Evolutionary conservation across 805 yeast genomes (phyloP).

Genomic region (Citeromyces matritensis): DNA sequence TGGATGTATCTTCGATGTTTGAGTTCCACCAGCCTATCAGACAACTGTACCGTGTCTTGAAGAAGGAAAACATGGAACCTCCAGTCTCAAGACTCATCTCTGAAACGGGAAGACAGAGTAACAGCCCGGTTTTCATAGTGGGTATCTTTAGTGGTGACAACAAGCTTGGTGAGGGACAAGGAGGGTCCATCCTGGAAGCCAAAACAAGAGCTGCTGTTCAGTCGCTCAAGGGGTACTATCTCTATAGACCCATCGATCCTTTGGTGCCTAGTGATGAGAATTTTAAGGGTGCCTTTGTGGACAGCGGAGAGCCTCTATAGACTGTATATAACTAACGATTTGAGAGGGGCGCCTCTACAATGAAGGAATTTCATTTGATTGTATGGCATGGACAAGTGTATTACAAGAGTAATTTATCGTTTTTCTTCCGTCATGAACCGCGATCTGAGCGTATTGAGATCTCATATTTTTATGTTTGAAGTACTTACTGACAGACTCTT

Average conservation of each 20-base stretch:
- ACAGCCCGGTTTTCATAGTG: conserved; percentile 75
- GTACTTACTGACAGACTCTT: no score
- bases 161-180: conserved; percentile 89
- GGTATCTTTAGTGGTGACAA: conserved; percentile 80
- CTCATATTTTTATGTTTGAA: no score
- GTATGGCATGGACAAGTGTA: no score
- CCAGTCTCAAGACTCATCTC: conserved; percentile 78
- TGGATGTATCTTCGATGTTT: conserved; percentile 62
- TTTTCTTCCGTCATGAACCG: no score
- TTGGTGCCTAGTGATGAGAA: conserved; percentile 45
- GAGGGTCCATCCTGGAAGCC: conserved; percentile 80
- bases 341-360: conserved; percentile 1
- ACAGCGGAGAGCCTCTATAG: conserved; percentile 13
- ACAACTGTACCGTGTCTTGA: conserved; percentile 65
- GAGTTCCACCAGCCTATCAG: conserved; percentile 76
- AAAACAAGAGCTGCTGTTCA: conserved; percentile 84
- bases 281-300: conserved; percentile 19
- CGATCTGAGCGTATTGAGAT: no score
- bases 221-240: conserved; percentile 83
- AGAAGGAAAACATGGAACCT: conserved; percentile 53
- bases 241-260: conserved; percentile 66
- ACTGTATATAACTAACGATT: conserved; percentile 5
- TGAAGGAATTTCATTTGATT: background rate
- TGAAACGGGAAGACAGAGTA: conserved; percentile 83
- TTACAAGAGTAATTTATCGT: no score